Base-by-base conservation (phyloP, 2,329 filamentous ascomycete species). In the Ilyonectria mors-panacis region DNA sequence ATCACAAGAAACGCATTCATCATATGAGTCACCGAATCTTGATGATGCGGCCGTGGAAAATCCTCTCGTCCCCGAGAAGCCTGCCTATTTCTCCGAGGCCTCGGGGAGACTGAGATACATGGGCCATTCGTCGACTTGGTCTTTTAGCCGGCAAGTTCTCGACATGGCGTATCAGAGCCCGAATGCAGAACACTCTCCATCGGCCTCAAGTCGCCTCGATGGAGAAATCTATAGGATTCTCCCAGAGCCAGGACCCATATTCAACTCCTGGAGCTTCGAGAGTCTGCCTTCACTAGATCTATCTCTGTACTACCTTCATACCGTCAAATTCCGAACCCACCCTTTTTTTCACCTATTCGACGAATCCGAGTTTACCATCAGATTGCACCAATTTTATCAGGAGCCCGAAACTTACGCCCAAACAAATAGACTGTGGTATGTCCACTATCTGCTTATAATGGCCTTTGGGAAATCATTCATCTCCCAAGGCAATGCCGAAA, bases 51-150 rank as follows among this genome's bases (percentile, higher is more conserved):
- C 35, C 6, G 59, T 66, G 7, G 50, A 51, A 13, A 66, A 66
- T 44, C 53, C 39, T 2, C 48, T 63, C 10, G 59, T 51, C 26
- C 59, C 64, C 28, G 59, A 66, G 6, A 54, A 62, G 9, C 59
- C 64, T n/a, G 54, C 33, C 30, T 66, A 63, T 44, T 35, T 59
- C 15, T 63, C 59, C 4, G 64, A 66, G 23, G 28, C 48, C 19
- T 51, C 53, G n/a, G 64, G 64, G 10, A 48, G 51, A 12, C 30
- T 58, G 19, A 62, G 59, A 42, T 66, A 66, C 54, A 19, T 66
- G 45, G 59, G 64, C 9, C 59, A 66, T 17, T 63, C 64, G 12
- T 66, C 64, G 15, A 66, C 59, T 9, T 66, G 64, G 64, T 66
- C 64, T 47, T 66, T 66, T 19, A 66, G 59, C 21, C 39, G 45